A percentile compares a stretch with the other conserved stretches of the same genome.
Conservation (phyloP, 148 eudicot species). For the Fallopia convolvulus region DNA sequence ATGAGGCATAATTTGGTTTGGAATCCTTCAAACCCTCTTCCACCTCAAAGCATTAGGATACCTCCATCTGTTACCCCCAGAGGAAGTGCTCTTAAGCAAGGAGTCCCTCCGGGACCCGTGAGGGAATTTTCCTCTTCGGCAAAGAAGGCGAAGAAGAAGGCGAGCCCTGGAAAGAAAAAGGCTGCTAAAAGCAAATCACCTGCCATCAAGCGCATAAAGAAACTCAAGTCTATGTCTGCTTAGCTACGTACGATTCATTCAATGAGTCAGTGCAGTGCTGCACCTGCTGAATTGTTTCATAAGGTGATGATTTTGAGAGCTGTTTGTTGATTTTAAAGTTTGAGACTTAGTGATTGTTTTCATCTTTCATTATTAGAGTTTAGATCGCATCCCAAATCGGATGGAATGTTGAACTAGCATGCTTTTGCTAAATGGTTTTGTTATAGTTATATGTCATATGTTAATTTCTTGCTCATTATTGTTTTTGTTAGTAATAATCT, state of each 20-base stretch:
- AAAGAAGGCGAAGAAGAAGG: slow-evolving; percentile 53
- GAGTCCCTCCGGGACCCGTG: slow-evolving; percentile 79
- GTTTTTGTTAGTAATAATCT: background rate
- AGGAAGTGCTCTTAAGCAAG: slow-evolving; percentile 94
- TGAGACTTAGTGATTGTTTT: slow-evolving; percentile 8
- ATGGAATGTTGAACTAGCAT: background rate
- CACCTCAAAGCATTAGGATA: slow-evolving; percentile 73
- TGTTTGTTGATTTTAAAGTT: slow-evolving; percentile 5
- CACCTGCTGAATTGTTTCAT: background rate
- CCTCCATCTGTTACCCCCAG: slow-evolving; percentile 90
- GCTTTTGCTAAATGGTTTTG: background rate
- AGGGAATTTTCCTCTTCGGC: slow-evolving; percentile 36
- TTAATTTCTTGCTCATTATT: background rate
- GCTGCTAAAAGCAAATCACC: slow-evolving; percentile 42
- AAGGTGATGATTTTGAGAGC: background rate
- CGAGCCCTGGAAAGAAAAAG: slow-evolving; percentile 40
- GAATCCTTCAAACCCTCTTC: slow-evolving; percentile 85
- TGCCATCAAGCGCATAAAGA: slow-evolving; percentile 43
- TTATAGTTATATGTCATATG: background rate
- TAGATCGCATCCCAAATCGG: background rate
- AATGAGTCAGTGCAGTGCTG: background rate
- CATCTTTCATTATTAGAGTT: background rate
- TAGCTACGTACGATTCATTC: slow-evolving; percentile 11
- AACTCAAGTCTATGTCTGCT: slow-evolving; percentile 31
- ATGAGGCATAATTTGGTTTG: slow-evolving; percentile 90